phyloP scores from a whole-genome alignment of 306 rosid genomes.

The Hippophae gyantsensis region DNA sequence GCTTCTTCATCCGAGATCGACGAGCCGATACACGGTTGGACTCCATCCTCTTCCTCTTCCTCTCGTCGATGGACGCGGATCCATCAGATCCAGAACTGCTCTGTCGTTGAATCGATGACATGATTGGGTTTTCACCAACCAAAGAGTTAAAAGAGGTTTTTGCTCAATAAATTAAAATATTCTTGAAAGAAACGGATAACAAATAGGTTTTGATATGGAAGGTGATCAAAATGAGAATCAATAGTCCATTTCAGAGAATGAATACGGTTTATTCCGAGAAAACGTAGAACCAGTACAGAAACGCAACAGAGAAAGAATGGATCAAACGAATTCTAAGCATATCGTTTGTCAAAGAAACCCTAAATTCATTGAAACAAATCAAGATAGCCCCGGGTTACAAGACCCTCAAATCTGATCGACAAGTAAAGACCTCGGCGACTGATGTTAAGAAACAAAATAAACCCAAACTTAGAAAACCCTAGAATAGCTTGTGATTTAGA shows the following conservation, averaged over 20 bases:
- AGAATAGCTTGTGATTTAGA: not conserved
- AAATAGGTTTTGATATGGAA: not conserved
- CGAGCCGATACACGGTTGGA: slow-evolving; percentile 93
- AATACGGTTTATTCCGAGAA: slow-evolving; percentile 42
- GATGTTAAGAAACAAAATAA: not conserved
- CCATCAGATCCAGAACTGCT: slow-evolving; percentile 70
- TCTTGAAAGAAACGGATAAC: not conserved
- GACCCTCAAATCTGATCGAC: not conserved
- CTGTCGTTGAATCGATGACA: slow-evolving; percentile 47
- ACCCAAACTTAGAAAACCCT: slow-evolving; percentile 4
- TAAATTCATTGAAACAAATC: slow-evolving; percentile 25
- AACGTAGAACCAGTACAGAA: slow-evolving; percentile 62
- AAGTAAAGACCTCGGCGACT: not conserved
- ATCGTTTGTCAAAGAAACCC: slow-evolving; percentile 29
- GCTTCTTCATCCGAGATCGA: slow-evolving; percentile 86
- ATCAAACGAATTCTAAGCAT: slow-evolving; percentile 42
- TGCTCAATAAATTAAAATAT: not conserved
- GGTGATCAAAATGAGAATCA: slow-evolving; percentile 11
- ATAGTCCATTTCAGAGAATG: not conserved
- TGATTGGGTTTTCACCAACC: slow-evolving; percentile 1
- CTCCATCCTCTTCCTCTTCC: slow-evolving; percentile 87
- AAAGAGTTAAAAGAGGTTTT: not conserved
- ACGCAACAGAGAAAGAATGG: slow-evolving; percentile 50
- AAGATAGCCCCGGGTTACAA: slow-evolving; percentile 3
- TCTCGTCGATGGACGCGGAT: slow-evolving; percentile 40